Evolutionary conservation across 2,329 filamentous ascomycete species (phyloP), one percentile per base, ranked within the genome.

Genomic region (Nemania diffusa): DNA sequence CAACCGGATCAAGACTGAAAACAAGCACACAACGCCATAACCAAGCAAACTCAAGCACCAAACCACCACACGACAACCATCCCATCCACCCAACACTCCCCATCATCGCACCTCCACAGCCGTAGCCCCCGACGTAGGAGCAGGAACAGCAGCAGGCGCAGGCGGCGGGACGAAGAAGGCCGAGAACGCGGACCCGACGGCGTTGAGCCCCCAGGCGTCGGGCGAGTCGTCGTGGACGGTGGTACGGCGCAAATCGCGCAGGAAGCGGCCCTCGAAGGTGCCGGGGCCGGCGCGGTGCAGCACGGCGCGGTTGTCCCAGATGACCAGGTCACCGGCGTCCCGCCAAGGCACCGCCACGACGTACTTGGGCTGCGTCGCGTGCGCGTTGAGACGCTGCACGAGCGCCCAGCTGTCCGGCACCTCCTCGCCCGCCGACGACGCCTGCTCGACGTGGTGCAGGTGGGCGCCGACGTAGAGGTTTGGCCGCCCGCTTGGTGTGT

Each of bases 221-320:
- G 73, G 61, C 3, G 79, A 76, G 44, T 75, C 75, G 57, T 83
- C 86, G 73, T 88, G 83, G 1, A 88, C 85, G 0, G 86, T 88
- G 5, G 85, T 84, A 67, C 87, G 78, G 53, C 87, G 77, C 81
- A 89, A 80, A 74, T 89, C 87, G 44, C 85, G 78, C 65, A 74
- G 78, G 72, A 80, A 84, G 71, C 80, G 83, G 0, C 83, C 82
- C 67, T 81, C 81, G 66, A 85, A 87, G 0, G 74, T 73, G 0
- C 86, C 86, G 0, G 79, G 78, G 1, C 79, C 81, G 0, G 85
- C 84, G 5, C 85, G 76, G 75, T 90, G 87, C 80, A 89, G 81
- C 17, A 85, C 83, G 56, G 80, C 82, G 0, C 84, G 84, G 73
- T 89, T 89, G 71, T 90, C 87, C 87, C 87, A 89, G 20, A 87